These are phyloP conservation scores for Brassica juncea DNA, from an alignment of 345 rosid species.

Conservation along the genomic window DNA sequence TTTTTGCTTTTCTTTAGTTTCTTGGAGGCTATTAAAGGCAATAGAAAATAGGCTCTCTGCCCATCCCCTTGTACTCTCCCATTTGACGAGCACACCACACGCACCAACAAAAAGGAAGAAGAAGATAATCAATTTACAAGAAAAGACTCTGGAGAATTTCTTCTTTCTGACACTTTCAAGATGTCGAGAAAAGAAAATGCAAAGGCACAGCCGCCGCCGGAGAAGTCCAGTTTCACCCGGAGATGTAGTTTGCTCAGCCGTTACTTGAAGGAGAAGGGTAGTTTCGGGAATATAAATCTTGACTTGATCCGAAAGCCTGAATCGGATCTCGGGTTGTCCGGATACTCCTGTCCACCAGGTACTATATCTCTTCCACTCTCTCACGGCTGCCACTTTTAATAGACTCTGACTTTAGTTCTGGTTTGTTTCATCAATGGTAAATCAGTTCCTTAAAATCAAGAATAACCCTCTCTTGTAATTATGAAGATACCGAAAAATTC, in stretches of 20 bases:
- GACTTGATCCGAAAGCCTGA: slow-evolving; percentile 33
- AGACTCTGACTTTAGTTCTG: neutral
- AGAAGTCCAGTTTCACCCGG: slow-evolving; percentile 53
- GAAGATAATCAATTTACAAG: neutral
- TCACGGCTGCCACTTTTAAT: neutral
- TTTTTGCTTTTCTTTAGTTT: neutral
- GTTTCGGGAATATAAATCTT: slow-evolving; percentile 47
- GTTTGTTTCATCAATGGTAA: neutral
- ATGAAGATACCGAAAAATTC: neutral
- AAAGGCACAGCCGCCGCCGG: slow-evolving; percentile 31
- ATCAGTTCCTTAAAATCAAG: neutral
- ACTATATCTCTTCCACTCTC: slow-evolving; percentile 14
- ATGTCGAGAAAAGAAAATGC: slow-evolving; percentile 33
- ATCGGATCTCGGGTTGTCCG: slow-evolving; percentile 6
- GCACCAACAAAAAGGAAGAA: neutral
- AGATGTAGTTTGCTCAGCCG: slow-evolving; percentile 52
- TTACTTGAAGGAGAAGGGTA: slow-evolving; percentile 40
- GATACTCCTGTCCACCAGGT: slow-evolving; percentile 19
- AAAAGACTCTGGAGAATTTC: neutral
- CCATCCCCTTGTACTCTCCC: slow-evolving; percentile 8
- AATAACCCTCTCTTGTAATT: neutral
- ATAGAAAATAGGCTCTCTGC: neutral
- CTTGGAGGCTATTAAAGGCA: slow-evolving; percentile 26
- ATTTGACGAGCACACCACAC: slow-evolving; percentile 24
- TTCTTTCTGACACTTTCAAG: neutral